A percentile compares a stretch with the other conserved stretches of the same genome.
Evolutionary conservation across 768 basidiomycete species (phyloP).

Genomic region (Phaeolepiota aurea): DNA sequence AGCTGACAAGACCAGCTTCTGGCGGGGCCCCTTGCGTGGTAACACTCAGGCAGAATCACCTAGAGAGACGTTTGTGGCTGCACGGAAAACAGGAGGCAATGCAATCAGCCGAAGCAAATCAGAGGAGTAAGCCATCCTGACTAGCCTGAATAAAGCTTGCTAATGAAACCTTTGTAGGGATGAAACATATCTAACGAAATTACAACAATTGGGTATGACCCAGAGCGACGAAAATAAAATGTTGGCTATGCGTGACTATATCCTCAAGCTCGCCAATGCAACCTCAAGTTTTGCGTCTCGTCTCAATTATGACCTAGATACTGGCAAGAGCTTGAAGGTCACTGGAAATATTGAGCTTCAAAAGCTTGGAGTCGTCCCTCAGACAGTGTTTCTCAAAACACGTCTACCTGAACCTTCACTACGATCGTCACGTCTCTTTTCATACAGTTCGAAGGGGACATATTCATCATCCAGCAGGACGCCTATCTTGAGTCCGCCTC

Average conservation of each 20-base stretch:
- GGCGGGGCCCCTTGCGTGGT: constrained; percentile 49
- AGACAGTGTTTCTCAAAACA: constrained; percentile 82
- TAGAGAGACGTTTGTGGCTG: constrained; percentile 60
- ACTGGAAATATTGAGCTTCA: constrained; percentile 70
- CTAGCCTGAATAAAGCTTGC: too few relatives aligned
- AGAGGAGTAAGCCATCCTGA: constrained; percentile 73
- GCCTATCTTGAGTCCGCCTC: constrained; percentile 40
- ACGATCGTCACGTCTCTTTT: constrained; percentile 29
- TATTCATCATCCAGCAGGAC: constrained; percentile 23
- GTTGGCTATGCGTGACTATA: constrained; percentile 82
- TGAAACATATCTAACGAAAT: constrained; percentile 61
- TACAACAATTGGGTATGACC: constrained; percentile 87
- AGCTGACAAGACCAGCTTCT: constrained; percentile 71
- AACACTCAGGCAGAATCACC: constrained; percentile 54
- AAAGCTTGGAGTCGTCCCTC: constrained; percentile 83
- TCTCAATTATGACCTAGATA: constrained; percentile 51
- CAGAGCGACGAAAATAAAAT: constrained; percentile 77
- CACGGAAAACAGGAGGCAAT: constrained; percentile 40
- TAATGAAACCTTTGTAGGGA: constrained; percentile 65
- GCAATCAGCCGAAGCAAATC: constrained; percentile 46
- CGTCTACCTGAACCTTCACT: constrained; percentile 30
- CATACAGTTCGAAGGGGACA: constrained; percentile 25
- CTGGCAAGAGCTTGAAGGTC: constrained; percentile 54
- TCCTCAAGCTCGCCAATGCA: constrained; percentile 74
- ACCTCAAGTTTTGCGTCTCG: constrained; percentile 71